Percentiles rank a stretch among this genome's conserved stretches.
These are phyloP conservation scores for Solanum sparsipilum DNA, from an alignment of 257 asterid genomes.

Conservation along the genomic window DNA sequence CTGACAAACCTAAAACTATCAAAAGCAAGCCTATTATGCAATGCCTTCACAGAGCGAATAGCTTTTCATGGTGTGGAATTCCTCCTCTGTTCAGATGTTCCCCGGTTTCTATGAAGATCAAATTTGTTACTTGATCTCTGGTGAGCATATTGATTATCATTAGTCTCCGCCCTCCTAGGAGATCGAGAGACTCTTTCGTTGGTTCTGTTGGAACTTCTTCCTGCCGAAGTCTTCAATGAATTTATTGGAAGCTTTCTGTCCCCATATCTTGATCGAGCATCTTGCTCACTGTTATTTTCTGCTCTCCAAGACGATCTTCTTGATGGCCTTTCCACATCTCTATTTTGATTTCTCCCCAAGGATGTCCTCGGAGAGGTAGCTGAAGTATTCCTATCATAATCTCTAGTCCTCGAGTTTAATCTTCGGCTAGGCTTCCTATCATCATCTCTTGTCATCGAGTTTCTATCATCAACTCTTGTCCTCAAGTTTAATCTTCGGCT, in stretches of 20 bases:
- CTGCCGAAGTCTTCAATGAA: conserved; percentile 14
- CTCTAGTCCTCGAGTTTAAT: neutral
- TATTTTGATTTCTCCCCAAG: neutral
- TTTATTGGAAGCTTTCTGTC: conserved; percentile 2
- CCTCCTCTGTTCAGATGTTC: conserved; percentile 15
- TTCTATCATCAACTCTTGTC: neutral
- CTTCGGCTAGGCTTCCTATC: neutral
- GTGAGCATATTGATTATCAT: conserved; percentile 10
- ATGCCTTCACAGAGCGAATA: neutral
- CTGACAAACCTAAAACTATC: neutral
- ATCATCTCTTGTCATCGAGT: neutral
- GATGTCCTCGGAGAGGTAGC: neutral
- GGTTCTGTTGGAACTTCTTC: neutral
- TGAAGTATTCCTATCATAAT: neutral
- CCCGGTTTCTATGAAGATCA: conserved; percentile 15
- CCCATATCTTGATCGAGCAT: conserved; percentile 1
- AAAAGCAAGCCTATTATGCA: neutral
- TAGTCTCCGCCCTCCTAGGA: conserved; percentile 18
- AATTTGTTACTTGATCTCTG: conserved; percentile 12
- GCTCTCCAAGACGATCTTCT: neutral
- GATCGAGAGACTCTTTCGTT: neutral
- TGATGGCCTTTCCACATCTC: neutral
- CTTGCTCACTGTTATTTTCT: conserved; percentile 9
- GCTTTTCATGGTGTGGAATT: conserved; percentile 8
- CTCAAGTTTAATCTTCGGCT: neutral